A percentile compares a stretch with the other conserved stretches of the same genome.
These are phyloP conservation scores for Raddia guianensis DNA, from an alignment of 176 grass and related monocot genomes.

Conservation along the genomic window DNA sequence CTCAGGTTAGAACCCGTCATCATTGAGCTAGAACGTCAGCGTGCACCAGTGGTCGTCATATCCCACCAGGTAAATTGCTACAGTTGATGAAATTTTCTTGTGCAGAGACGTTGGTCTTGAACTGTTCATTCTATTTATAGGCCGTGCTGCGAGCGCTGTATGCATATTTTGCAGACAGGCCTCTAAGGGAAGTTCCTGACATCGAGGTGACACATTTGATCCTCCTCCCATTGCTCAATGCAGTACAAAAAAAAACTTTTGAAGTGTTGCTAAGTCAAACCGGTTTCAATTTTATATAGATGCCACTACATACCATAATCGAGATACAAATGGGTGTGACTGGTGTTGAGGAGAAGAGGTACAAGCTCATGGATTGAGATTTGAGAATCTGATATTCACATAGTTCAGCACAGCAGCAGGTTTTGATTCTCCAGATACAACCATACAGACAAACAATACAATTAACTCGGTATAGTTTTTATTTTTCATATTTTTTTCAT, in stretches of 20 bases:
- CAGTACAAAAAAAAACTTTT: neutral
- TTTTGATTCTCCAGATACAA: neutral
- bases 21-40: constrained; percentile 94
- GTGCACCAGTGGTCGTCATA: constrained; percentile 93
- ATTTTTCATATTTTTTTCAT: neutral
- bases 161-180: constrained; percentile 92
- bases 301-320: constrained; percentile 94
- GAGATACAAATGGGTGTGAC: constrained; percentile 98
- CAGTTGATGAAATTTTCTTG: constrained; percentile 9
- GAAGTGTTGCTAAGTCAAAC: neutral
- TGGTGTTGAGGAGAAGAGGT: constrained; percentile 89
- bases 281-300: constrained; percentile 47
- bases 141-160: constrained; percentile 90
- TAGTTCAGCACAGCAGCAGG: neutral
- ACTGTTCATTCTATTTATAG: constrained; percentile 43
- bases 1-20: constrained; percentile 95
- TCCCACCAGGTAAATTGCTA: constrained; percentile 84
- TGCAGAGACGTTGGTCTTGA: constrained; percentile 12
- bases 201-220: constrained; percentile 62
- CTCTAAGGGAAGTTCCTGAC: constrained; percentile 86
- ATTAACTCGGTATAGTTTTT: constrained; percentile 17
- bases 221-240: neutral
- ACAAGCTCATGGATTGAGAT: constrained; percentile 92
- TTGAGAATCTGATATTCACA: neutral
- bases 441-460: constrained; percentile 43